These are phyloP conservation scores for Clavariopsis aquatica DNA, from an alignment of 495 filamentous ascomycete genomes.

Conservation along the genomic window DNA sequence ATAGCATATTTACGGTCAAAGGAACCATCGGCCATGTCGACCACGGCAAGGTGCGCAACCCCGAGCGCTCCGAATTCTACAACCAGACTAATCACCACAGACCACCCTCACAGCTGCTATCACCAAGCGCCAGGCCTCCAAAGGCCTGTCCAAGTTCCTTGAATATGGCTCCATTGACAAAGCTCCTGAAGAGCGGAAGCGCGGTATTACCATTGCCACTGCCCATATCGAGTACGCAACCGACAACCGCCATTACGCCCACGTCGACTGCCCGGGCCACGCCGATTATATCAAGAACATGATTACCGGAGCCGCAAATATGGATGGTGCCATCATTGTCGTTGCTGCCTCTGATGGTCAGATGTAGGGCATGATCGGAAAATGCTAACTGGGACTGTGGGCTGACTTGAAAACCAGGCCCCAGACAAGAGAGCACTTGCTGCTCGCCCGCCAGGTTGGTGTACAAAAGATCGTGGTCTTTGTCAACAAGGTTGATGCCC, in stretches of 20 bases:
- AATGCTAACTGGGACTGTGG: conserved; percentile 40
- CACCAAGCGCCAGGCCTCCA: conserved; percentile 92
- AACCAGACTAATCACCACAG: conserved; percentile 50
- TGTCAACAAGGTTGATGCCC: conserved; percentile 97
- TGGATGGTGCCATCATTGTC: conserved; percentile 98
- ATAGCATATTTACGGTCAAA: conserved; percentile 35
- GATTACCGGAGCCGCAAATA: conserved; percentile 96
- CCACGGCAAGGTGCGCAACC: conserved; percentile 82
- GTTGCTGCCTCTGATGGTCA: conserved; percentile 98
- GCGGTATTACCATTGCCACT: conserved; percentile 98
- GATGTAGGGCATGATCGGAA: conserved; percentile 60
- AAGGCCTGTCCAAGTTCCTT: conserved; percentile 89
- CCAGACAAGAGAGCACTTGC: conserved; percentile 96
- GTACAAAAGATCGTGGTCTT: conserved; percentile 97
- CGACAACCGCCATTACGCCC: conserved; percentile 89
- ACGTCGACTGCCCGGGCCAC: conserved; percentile 99
- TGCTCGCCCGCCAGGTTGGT: conserved; percentile 96
- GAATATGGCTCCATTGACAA: conserved; percentile 98
- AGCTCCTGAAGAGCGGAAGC: conserved; percentile 97
- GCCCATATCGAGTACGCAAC: conserved; percentile 98
- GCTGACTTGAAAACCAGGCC: conserved; percentile 57
- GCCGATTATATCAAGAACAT: conserved; percentile 99
- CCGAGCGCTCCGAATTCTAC: not conserved
- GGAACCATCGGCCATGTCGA: conserved; percentile 99
- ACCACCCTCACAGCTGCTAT: conserved; percentile 97